Conservation (phyloP, 352 stramenopile species). For the Pythium phragmiticola region DNA sequence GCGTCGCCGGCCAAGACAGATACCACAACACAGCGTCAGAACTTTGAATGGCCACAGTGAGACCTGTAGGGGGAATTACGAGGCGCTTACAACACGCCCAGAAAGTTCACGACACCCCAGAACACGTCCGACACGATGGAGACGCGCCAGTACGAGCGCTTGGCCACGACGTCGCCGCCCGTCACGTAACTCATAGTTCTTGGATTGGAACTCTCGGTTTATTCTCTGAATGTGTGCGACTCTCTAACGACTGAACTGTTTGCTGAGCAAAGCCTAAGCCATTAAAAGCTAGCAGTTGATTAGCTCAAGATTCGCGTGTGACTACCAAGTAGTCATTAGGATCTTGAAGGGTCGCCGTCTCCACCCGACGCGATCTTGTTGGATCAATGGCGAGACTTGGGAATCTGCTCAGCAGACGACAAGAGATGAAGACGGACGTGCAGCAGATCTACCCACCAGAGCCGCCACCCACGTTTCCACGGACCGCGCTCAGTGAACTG, state of each 20-base stretch:
- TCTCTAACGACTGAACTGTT: background rate
- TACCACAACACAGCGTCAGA: background rate
- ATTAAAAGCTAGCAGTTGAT: too few relatives aligned
- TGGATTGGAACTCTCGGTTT: background rate
- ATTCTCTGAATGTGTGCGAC: background rate
- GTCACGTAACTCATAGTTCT: constrained; percentile 60
- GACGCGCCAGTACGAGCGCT: constrained; percentile 64
- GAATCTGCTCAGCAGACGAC: background rate
- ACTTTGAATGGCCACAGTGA: background rate
- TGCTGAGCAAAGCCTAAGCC: background rate
- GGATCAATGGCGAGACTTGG: background rate
- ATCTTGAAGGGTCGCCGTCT: background rate
- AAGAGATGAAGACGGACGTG: background rate
- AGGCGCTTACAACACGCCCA: constrained; percentile 70
- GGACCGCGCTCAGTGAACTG: background rate
- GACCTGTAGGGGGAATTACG: background rate
- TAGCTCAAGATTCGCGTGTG: background rate
- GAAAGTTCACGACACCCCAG: constrained; percentile 72
- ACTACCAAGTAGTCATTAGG: constrained; percentile 1
- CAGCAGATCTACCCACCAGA: constrained; percentile 12
- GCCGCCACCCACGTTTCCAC: constrained; percentile 4
- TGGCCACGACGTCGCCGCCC: constrained; percentile 58
- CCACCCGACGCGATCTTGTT: background rate
- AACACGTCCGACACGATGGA: constrained; percentile 71
- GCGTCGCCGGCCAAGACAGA: background rate